Evolutionary conservation across 495 filamentous ascomycete species (phyloP).

Genomic region (Stereocaulon alpinum): DNA sequence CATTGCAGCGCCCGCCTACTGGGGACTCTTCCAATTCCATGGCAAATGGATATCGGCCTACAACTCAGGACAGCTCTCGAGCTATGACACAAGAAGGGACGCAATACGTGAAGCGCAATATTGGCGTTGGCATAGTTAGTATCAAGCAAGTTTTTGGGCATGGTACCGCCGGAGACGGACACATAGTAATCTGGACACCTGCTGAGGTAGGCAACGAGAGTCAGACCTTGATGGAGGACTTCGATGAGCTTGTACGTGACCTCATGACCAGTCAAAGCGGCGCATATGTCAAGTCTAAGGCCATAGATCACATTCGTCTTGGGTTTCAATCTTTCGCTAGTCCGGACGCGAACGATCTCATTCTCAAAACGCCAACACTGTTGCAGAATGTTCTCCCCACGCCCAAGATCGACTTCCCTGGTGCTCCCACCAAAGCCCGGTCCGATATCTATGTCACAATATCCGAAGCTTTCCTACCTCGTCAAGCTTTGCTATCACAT

Average conservation of each 20-base stretch:
- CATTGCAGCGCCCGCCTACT: slow-evolving; percentile 3
- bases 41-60: slow-evolving; percentile 12
- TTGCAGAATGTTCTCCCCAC: slow-evolving; percentile 72
- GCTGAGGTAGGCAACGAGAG: slow-evolving; percentile 45
- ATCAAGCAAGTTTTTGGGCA: slow-evolving; percentile 68
- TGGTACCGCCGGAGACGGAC: slow-evolving; percentile 57
- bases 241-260: slow-evolving; percentile 65
- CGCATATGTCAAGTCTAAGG: slow-evolving; percentile 58
- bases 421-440: slow-evolving; percentile 73
- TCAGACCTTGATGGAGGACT: slow-evolving; percentile 47
- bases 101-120: slow-evolving; percentile 47
- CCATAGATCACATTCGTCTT: slow-evolving; percentile 63
- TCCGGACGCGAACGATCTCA: slow-evolving; percentile 65
- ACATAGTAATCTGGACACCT: slow-evolving; percentile 71
- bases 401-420: slow-evolving; percentile 87
- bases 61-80: slow-evolving; percentile 18
- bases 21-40: not conserved
- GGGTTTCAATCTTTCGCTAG: slow-evolving; percentile 64
- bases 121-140: slow-evolving; percentile 75
- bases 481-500: slow-evolving; percentile 69
- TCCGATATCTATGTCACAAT: slow-evolving; percentile 93
- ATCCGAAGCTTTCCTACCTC: slow-evolving; percentile 59
- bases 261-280: slow-evolving; percentile 62
- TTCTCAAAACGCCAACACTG: slow-evolving; percentile 78
- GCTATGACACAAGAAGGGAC: slow-evolving; percentile 16